These are phyloP conservation scores for Penicillium frequentans DNA, from an alignment of 2,329 filamentous ascomycete genomes.

Conservation along the genomic window DNA sequence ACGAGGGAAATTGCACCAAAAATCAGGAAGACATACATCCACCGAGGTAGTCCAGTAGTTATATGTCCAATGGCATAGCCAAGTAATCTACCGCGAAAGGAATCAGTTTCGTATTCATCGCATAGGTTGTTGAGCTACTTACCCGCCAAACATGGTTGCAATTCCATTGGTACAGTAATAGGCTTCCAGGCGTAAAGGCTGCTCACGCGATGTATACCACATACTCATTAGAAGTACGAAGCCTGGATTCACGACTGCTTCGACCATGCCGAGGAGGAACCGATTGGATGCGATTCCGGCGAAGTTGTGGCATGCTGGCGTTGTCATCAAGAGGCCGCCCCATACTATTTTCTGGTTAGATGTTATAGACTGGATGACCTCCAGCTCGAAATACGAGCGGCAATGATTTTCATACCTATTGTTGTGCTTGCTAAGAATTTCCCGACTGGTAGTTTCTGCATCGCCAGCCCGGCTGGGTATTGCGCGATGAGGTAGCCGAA, in stretches of 20 bases:
- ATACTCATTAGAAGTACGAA: constrained; percentile 54
- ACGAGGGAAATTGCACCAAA: constrained; percentile 44
- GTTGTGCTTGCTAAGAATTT: constrained; percentile 47
- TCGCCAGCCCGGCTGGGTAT: constrained; percentile 44
- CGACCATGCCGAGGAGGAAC: constrained; percentile 50
- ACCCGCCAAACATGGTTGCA: constrained; percentile 61
- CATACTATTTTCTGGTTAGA: constrained; percentile 30
- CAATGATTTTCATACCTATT: constrained; percentile 20
- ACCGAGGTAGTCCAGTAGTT: constrained; percentile 48
- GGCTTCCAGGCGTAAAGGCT: constrained; percentile 54
- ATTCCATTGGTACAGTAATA: constrained; percentile 62
- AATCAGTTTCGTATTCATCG: not conserved
- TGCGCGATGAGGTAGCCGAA: constrained; percentile 51
- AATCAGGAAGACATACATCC: constrained; percentile 62
- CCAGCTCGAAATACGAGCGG: too few relatives aligned
- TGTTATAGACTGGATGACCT: too few relatives aligned
- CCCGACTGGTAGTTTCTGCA: constrained; percentile 49
- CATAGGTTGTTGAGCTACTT: constrained; percentile 18
- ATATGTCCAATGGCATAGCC: constrained; percentile 63
- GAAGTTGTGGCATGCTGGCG: constrained; percentile 46
- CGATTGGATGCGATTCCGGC: constrained; percentile 46
- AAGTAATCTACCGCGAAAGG: constrained; percentile 38
- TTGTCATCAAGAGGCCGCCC: constrained; percentile 48
- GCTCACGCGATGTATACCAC: constrained; percentile 52
- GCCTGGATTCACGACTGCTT: constrained; percentile 50